These are phyloP conservation scores for Diplosphaera chodatii DNA, from an alignment of 139 green algal genomes.

Conservation along the genomic window DNA sequence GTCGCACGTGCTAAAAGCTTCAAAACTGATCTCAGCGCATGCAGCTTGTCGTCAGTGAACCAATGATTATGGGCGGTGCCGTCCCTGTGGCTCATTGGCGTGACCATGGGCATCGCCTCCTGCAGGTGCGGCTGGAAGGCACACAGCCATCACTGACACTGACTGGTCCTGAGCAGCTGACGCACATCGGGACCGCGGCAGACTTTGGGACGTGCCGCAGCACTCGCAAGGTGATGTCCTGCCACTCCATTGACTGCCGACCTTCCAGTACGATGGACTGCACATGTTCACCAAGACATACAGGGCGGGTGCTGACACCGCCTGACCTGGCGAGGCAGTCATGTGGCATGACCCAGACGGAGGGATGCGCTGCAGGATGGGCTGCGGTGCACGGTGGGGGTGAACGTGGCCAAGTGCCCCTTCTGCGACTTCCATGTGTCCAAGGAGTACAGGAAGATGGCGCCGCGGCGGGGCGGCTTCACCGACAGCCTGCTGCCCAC, in stretches of 20 bases:
- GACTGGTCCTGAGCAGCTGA: slow-evolving; percentile 19
- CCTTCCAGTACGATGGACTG: too few relatives aligned
- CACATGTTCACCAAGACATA: too few relatives aligned
- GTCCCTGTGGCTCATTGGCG: too few relatives aligned
- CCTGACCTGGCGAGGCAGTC: too few relatives aligned
- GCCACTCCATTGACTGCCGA: too few relatives aligned
- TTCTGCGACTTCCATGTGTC: slow-evolving; percentile 46
- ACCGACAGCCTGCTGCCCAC: slow-evolving; percentile 5
- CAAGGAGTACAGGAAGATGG: slow-evolving; percentile 16
- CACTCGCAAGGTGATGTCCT: slow-evolving; percentile 35
- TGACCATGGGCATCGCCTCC: too few relatives aligned
- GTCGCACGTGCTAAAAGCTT: neutral
- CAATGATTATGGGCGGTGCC: too few relatives aligned
- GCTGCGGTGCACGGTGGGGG: slow-evolving; percentile 28
- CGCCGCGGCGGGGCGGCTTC: slow-evolving; percentile 2
- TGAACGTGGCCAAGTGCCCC: slow-evolving; percentile 34
- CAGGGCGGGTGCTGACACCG: too few relatives aligned
- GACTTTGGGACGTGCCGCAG: slow-evolving; percentile 45
- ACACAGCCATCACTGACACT: slow-evolving; percentile 18
- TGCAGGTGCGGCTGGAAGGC: slow-evolving; percentile 11
- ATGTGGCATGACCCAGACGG: too few relatives aligned
- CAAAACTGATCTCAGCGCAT: too few relatives aligned
- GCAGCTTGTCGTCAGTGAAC: too few relatives aligned
- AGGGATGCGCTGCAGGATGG: slow-evolving; percentile 43
- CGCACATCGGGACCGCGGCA: slow-evolving; percentile 27